A percentile compares a stretch with the other conserved stretches of the same genome.
Evolutionary conservation across 75 land plant species (phyloP).

Genomic region (Pinus albicaulis): DNA sequence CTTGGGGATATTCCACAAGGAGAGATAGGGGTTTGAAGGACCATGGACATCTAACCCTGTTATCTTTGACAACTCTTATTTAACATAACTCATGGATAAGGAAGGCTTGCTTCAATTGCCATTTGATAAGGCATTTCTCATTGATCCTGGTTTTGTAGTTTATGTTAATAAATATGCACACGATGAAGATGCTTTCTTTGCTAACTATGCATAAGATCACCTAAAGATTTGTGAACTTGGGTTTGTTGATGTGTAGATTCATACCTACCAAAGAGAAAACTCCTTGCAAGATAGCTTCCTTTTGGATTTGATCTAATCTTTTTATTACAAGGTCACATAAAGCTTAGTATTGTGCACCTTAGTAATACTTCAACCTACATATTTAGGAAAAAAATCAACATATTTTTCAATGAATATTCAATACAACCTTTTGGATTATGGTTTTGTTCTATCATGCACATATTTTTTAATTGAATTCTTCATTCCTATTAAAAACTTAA

Average conservation of each 20-base stretch:
- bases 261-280: too few species aligned
- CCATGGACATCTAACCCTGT: conserved; percentile 89
- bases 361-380: too few species aligned
- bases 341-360: too few species aligned
- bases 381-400: too few species aligned
- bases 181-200: conserved; percentile 92
- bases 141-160: conserved; percentile 73
- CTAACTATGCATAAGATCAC: conserved; percentile 79
- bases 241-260: conserved; percentile 8
- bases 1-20: conserved; percentile 94
- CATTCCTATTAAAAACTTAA: too few species aligned
- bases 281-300: too few species aligned
- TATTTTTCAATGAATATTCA: too few species aligned
- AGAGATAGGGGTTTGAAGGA: conserved; percentile 94
- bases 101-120: conserved; percentile 81
- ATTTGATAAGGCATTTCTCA: conserved; percentile 79
- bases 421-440: too few species aligned
- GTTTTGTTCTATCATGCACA: too few species aligned
- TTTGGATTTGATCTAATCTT: too few species aligned
- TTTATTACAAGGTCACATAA: too few species aligned
- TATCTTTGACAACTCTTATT: conserved; percentile 87
- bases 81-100: conserved; percentile 62
- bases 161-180: conserved; percentile 80
- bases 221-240: conserved; percentile 83
- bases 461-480: too few species aligned